These are phyloP conservation scores for Lathyrus oleraceus DNA, from an alignment of 306 rosid species.

Conservation along the genomic window DNA sequence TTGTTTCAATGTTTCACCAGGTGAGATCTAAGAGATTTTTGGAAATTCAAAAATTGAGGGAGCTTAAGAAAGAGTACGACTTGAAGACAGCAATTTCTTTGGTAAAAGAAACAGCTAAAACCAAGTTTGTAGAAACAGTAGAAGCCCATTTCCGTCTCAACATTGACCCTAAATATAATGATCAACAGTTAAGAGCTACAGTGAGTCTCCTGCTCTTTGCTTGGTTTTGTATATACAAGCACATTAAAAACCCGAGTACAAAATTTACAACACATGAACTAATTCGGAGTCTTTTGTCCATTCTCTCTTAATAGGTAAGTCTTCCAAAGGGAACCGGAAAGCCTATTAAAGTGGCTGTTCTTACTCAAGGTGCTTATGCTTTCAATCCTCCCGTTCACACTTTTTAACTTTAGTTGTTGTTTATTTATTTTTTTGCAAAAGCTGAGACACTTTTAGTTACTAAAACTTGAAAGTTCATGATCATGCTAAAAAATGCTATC, in stretches of 20 bases:
- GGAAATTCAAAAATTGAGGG: slow-evolving; percentile 92
- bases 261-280: neutral
- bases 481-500: slow-evolving; percentile 7
- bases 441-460: slow-evolving; percentile 6
- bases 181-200: slow-evolving; percentile 96
- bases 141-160: slow-evolving; percentile 99
- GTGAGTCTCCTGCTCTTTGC: slow-evolving; percentile 57
- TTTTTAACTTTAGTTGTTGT: too few relatives aligned
- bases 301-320: slow-evolving; percentile 61
- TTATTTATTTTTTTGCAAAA: too few relatives aligned
- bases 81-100: slow-evolving; percentile 72
- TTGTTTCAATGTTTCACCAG: slow-evolving; percentile 48
- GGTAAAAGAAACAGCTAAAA: slow-evolving; percentile 65
- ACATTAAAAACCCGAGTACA: slow-evolving; percentile 22
- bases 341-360: slow-evolving; percentile 90
- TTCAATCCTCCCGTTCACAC: slow-evolving; percentile 19
- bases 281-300: slow-evolving; percentile 13
- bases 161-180: slow-evolving; percentile 95
- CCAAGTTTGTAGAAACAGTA: slow-evolving; percentile 82
- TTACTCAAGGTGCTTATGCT: slow-evolving; percentile 77
- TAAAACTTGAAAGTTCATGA: neutral
- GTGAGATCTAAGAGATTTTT: slow-evolving; percentile 88
- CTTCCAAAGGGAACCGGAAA: slow-evolving; percentile 98
- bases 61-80: slow-evolving; percentile 79
- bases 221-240: slow-evolving; percentile 10